Percentiles rank a stretch among this genome's conserved stretches.
Evolutionary conservation across 2,329 filamentous ascomycete species (phyloP).

Genomic region (Epicoccum nigrum): DNA sequence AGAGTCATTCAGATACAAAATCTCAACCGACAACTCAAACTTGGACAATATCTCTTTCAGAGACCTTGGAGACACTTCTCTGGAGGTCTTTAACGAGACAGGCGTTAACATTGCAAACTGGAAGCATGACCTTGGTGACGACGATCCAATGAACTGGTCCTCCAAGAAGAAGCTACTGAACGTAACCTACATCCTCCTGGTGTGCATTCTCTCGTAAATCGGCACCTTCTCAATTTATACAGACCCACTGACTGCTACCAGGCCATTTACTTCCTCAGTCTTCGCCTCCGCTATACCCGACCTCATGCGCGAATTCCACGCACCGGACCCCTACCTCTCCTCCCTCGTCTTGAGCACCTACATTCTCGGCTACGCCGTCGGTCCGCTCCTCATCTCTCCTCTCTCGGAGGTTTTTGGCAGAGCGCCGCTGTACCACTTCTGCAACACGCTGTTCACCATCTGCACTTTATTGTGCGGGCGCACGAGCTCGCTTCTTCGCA

Average conservation of each 20-base stretch:
- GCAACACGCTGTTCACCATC: constrained; percentile 64
- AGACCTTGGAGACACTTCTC: too few species aligned
- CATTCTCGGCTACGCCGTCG: constrained; percentile 37
- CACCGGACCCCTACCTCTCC: constrained; percentile 24
- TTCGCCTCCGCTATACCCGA: constrained; percentile 34
- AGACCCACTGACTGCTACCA: neutral
- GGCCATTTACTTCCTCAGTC: constrained; percentile 33
- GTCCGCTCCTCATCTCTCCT: constrained; percentile 34
- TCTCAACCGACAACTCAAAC: too few species aligned
- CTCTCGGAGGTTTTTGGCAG: constrained; percentile 38
- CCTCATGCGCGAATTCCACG: constrained; percentile 24
- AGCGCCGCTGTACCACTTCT: constrained; percentile 56
- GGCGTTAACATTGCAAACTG: neutral
- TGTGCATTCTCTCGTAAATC: neutral
- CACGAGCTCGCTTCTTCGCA: constrained; percentile 58
- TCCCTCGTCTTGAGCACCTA: constrained; percentile 34
- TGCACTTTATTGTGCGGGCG: constrained; percentile 62
- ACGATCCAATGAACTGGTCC: neutral
- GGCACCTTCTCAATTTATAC: neutral
- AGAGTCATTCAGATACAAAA: too few species aligned
- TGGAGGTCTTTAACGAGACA: neutral
- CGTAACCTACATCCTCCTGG: neutral
- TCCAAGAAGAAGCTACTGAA: neutral
- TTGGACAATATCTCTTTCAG: too few species aligned
- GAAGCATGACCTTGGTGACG: neutral